Conservation (phyloP, 1,284 basidiomycete species). For the Rhodotorula glutinis region DNA sequence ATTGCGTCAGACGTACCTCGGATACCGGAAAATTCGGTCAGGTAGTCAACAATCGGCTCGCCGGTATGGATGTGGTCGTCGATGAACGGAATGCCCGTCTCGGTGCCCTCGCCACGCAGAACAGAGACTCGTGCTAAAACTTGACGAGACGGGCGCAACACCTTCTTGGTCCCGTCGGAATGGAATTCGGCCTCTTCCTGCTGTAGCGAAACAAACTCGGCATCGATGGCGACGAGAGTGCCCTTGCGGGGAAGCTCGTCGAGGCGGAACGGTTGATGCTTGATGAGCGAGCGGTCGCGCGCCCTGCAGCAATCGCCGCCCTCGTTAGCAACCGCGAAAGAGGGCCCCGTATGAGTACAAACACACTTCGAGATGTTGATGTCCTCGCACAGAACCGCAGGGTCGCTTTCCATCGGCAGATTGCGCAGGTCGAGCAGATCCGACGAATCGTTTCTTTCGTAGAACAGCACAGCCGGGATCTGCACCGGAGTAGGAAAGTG, state of each 20-base stretch:
- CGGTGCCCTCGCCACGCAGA: constrained; percentile 74
- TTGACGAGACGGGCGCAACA: constrained; percentile 83
- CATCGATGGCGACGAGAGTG: constrained; percentile 89
- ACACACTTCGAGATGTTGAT: constrained; percentile 77
- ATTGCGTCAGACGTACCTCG: constrained; percentile 68
- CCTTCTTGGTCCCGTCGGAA: constrained; percentile 89
- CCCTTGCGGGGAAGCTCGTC: constrained; percentile 83
- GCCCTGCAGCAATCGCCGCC: constrained; percentile 55
- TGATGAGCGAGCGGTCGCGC: constrained; percentile 68
- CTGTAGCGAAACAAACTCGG: constrained; percentile 96
- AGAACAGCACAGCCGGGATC: constrained; percentile 83
- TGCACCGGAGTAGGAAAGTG: constrained; percentile 45
- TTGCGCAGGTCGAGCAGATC: constrained; percentile 62
- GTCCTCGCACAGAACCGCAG: constrained; percentile 75
- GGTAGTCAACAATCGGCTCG: constrained; percentile 89
- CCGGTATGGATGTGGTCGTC: constrained; percentile 97
- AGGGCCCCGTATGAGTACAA: not conserved
- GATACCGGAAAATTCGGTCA: constrained; percentile 96
- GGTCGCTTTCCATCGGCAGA: constrained; percentile 68
- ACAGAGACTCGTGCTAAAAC: constrained; percentile 94
- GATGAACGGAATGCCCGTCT: constrained; percentile 84
- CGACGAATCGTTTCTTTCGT: constrained; percentile 69
- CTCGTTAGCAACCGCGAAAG: not conserved
- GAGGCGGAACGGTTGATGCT: constrained; percentile 67
- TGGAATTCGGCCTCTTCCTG: constrained; percentile 94